A percentile compares a stretch with the other conserved stretches of the same genome.
Evolutionary conservation across 192 early-diverging fungal species (phyloP).

Genomic region (Gryganskiella cystojenkinii): DNA sequence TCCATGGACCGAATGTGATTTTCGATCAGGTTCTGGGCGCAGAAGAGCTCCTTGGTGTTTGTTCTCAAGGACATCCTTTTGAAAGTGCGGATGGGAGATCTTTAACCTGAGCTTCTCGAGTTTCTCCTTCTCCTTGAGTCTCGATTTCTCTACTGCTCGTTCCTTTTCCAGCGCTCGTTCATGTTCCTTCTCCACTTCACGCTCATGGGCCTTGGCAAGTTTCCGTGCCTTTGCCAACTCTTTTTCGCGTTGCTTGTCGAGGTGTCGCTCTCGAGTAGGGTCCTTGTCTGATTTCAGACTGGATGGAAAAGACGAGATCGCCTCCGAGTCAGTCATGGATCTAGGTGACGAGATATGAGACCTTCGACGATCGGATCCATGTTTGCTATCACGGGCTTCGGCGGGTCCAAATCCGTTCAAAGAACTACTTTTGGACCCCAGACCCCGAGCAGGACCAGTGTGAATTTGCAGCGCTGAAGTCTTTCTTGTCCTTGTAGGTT

Average conservation of each 20-base stretch:
- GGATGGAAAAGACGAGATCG: not conserved
- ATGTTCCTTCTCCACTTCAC: conserved; percentile 29
- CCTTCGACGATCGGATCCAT: conserved; percentile 1
- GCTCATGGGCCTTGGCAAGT: conserved; percentile 11
- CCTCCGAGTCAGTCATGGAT: conserved; percentile 9
- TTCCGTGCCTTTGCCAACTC: conserved; percentile 37
- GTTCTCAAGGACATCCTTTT: conserved; percentile 2
- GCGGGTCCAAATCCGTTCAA: not conserved
- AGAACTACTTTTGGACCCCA: not conserved
- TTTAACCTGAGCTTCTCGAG: conserved; percentile 29
- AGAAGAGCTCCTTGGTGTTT: not conserved
- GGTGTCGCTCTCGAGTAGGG: not conserved
- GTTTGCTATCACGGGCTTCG: not conserved
- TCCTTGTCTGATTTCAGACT: not conserved
- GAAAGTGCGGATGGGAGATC: conserved; percentile 29
- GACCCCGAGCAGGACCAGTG: not conserved
- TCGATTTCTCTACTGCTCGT: conserved; percentile 24
- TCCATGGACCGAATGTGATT: conserved; percentile 22
- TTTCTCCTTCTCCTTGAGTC: conserved; percentile 38
- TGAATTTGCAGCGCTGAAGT: conserved; percentile 11
- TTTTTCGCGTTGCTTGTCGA: conserved; percentile 27
- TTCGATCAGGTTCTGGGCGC: not conserved
- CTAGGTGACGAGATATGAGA: conserved; percentile 8
- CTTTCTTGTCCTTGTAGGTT: conserved; percentile 27
- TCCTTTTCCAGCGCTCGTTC: conserved; percentile 5